Evolutionary conservation across 2,329 filamentous ascomycete species (phyloP).

Genomic region (Penicillium sp.): DNA sequence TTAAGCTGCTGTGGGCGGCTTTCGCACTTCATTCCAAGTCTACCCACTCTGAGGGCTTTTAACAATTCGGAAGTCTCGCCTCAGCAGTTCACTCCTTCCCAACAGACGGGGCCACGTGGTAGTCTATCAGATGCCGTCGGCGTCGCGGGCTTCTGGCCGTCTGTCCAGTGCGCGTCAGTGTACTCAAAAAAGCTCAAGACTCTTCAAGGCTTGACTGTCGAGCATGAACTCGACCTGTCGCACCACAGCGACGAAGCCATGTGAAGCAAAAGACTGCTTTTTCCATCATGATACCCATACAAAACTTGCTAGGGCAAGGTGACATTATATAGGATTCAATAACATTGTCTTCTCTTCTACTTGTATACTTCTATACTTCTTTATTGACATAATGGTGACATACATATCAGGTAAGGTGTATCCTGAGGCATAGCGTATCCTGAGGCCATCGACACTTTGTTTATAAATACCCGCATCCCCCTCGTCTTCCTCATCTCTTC

Average conservation of each 20-base stretch:
- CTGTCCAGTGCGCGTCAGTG: slow-evolving; percentile 8
- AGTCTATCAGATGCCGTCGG: slow-evolving; percentile 1
- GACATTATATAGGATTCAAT: slow-evolving; percentile 7
- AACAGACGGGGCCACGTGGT: neutral
- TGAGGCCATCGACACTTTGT: neutral
- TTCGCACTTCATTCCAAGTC: slow-evolving; percentile 3
- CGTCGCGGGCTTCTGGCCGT: slow-evolving; percentile 7
- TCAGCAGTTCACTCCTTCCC: slow-evolving; percentile 3
- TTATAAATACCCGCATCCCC: neutral
- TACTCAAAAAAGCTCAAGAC: neutral
- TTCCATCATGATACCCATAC: slow-evolving; percentile 7
- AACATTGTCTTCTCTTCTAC: neutral
- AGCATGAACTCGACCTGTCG: slow-evolving; percentile 6
- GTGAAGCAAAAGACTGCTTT: slow-evolving; percentile 3
- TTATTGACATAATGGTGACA: slow-evolving; percentile 1
- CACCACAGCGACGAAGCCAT: neutral
- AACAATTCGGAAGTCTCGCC: neutral
- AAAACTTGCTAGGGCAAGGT: slow-evolving; percentile 7
- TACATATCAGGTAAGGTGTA: neutral
- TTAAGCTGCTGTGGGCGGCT: slow-evolving; percentile 36
- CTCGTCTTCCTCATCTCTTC: neutral
- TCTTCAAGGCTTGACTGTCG: slow-evolving; percentile 1
- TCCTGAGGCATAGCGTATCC: neutral
- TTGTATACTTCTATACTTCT: neutral
- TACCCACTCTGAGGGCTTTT: neutral